Evolutionary conservation across 2,329 filamentous ascomycete species (phyloP), one percentile per base, ranked within the genome.

Genomic region (Fusarium succisae): DNA sequence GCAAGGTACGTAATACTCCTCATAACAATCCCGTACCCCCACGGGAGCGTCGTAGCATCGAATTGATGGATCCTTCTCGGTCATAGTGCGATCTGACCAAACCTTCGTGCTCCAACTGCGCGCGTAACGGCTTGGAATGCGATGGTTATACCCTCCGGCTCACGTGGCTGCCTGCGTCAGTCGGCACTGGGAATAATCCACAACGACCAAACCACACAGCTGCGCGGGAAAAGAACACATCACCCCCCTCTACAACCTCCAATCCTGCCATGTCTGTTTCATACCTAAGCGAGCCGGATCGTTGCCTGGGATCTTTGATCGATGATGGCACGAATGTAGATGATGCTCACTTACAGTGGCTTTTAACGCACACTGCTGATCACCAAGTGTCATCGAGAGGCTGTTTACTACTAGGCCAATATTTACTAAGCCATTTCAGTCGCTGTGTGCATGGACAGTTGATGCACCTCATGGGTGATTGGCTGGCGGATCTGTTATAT

Each of bases 191-290:
- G n/a, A 6, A 44, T 44, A 44, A 44, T 24, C 41, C 41, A n/a
- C 41, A 24, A 17, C 22, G 41, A 7, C 41, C 15, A 12, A 44
- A 44, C 1, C 14, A n/a, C n/a, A 17, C 2, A 8, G 6, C 14
- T 17, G 17, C 22, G 14, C 5, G 1, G 39, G 39, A 43, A 14
- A 43, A 15, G 8, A n/a, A 6, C 14, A 15, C 7, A 11, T n/a
- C 1, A 12, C 10, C 14, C 10, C 9, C 41, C 41, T 24, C 22
- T 24, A 17, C 6, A 17, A 0, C 9, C 4, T 2, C 7, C 9
- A 17, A 24, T 17, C 0, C n/a, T 1, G 15, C n/a, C 14, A 7
- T 8, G 3, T 17, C 41, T 14, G 1, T 17, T 24, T 43, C 41
- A 4, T 43, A 43, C 22, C n/a, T 24, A 7, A 5, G 3, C 10